Conservation (phyloP, 768 basidiomycete genomes). For the Paxillus involutus region DNA sequence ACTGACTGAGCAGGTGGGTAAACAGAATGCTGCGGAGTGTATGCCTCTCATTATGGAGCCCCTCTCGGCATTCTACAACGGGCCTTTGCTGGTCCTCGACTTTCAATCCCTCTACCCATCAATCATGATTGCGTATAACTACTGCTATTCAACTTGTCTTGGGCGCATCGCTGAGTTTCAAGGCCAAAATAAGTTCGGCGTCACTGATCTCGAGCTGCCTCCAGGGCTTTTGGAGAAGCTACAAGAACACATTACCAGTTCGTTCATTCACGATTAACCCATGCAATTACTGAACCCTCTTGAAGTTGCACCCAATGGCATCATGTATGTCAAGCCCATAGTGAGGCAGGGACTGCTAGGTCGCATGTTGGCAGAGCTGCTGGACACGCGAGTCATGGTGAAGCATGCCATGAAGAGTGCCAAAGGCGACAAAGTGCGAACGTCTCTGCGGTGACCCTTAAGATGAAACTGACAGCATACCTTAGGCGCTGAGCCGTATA, state of each 20-base stretch:
- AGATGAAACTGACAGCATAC: conserved; percentile 1
- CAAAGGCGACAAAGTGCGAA: conserved; percentile 67
- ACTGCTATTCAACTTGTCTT: conserved; percentile 94
- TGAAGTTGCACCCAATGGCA: conserved; percentile 91
- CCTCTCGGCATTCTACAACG: conserved; percentile 86
- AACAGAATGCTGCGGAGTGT: conserved; percentile 95
- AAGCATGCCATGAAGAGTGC: conserved; percentile 92
- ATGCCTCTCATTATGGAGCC: conserved; percentile 97
- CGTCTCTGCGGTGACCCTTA: neutral
- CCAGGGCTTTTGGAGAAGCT: conserved; percentile 68
- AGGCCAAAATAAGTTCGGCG: conserved; percentile 86
- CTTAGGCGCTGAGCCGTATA: conserved; percentile 68
- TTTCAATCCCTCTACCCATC: conserved; percentile 97
- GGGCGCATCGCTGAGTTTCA: conserved; percentile 88
- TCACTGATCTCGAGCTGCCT: conserved; percentile 67
- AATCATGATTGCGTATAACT: conserved; percentile 98
- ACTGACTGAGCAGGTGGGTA: conserved; percentile 67
- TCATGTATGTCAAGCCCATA: conserved; percentile 86
- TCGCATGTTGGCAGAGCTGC: conserved; percentile 88
- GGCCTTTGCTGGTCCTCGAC: conserved; percentile 91
- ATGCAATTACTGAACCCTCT: neutral
- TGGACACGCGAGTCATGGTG: conserved; percentile 97
- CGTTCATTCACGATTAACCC: conserved; percentile 14
- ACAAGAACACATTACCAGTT: conserved; percentile 76
- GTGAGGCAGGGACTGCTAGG: conserved; percentile 84